Conservation (phyloP, 1,284 basidiomycete species). For the Testicularia cyperi region DNA sequence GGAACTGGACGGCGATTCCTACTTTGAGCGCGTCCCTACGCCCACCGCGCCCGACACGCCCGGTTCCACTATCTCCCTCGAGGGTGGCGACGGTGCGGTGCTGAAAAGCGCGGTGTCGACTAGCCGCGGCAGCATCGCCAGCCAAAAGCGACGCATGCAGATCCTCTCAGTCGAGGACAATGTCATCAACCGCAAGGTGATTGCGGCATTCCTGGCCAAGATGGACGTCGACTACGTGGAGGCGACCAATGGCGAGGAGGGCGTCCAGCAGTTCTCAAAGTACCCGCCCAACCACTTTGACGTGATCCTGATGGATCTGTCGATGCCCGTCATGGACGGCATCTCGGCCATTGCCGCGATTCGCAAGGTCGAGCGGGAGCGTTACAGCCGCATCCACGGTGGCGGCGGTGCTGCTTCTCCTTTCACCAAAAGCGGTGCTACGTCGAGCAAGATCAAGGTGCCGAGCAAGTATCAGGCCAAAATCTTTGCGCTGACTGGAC, state of each 20-base stretch:
- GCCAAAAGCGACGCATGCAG: conserved; percentile 24
- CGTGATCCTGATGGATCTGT: conserved; percentile 70
- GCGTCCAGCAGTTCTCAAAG: conserved; percentile 31
- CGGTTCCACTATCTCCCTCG: conserved; percentile 61
- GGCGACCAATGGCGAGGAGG: conserved; percentile 50
- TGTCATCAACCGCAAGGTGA: conserved; percentile 48
- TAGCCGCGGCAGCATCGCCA: conserved; percentile 14
- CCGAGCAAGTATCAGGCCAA: conserved; percentile 61
- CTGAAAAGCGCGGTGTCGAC: conserved; percentile 61
- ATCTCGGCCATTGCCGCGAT: conserved; percentile 81
- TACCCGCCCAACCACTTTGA: conserved; percentile 40
- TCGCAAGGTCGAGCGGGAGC: conserved; percentile 72
- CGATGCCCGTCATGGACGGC: conserved; percentile 88
- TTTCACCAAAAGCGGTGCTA: too few relatives aligned
- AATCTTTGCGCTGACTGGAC: conserved; percentile 87
- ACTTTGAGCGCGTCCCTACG: conserved; percentile 31
- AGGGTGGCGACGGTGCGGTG: conserved; percentile 64
- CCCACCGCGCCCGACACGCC: conserved; percentile 57
- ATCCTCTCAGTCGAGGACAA: conserved; percentile 56
- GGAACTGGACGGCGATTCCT: conserved; percentile 19
- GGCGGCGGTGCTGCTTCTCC: background rate
- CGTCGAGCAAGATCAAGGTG: conserved; percentile 1
- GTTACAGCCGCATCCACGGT: conserved; percentile 40
- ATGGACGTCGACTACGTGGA: conserved; percentile 40
- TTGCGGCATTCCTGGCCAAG: conserved; percentile 41